Evolutionary conservation across 768 basidiomycete species (phyloP), one percentile per base, ranked within the genome.

Genomic region (Paxillus ammoniavirescens): DNA sequence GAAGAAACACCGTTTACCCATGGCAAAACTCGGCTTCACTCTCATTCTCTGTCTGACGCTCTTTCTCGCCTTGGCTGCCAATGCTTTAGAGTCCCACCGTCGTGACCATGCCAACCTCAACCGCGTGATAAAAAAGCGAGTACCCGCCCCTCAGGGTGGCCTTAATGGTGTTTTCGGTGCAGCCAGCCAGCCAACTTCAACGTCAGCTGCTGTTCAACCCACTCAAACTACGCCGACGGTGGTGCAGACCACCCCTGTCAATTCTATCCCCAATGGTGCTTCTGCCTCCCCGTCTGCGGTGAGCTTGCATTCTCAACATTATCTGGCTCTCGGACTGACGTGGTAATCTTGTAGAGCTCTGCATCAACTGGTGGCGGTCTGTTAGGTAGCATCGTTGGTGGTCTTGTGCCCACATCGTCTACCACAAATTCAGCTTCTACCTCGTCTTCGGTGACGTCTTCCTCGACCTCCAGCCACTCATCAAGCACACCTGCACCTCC

Each of bases 51-150:
- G 71, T 67, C 59, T 83, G 63, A 75, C 81, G 58, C 64, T 89
- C 66, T 69, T 80, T 67, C 68, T 86, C 66, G 72, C 77, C 53
- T 63, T 82, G 62, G 66, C 68, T 49, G 63, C 77, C 64, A 71
- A 77, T 52, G 66, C 74, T 54, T 70, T 73, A 56, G 71, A 69
- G 30, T 66, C 56, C 6, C 70, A 70, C 35, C 83, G 75, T 47
- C 82, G 82, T 59, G 80, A 80, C 69, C 84, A 87, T 70, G 74
- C 61, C 47, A 73, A 73, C 62, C 71, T 83, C 62, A 81, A 82
- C 63, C 86, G 89, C 62, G 71, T 91, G 67, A 66, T 91, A 60
- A 87, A 77, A 73, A 89, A 87, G 66, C 86, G 89, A 36, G 65
- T 73, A 4, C 74, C 79, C 1, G 41, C 54, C 66, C 50, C 64